phyloP scores from a whole-genome alignment of 1,284 basidiomycete species.

The Microbotryomycetes sp. region DNA sequence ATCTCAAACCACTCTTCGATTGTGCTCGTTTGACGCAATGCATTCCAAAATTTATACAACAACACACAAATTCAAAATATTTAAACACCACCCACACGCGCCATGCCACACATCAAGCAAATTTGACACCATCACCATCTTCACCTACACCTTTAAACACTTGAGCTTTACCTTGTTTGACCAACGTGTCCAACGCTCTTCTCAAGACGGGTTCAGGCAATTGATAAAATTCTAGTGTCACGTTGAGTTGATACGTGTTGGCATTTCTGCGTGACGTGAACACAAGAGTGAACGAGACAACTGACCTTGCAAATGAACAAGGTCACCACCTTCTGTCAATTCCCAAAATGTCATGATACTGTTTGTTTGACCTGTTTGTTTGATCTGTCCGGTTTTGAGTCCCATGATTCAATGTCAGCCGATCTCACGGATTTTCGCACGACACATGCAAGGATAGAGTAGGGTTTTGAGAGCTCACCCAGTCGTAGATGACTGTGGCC shows the following conservation, averaged over 20 bases:
- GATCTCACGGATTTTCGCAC: not conserved
- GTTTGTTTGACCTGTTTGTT: slow-evolving; percentile 48
- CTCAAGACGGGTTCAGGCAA: slow-evolving; percentile 46
- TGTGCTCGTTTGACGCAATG: too few species aligned
- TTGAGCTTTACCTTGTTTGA: slow-evolving; percentile 49
- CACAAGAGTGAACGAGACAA: not conserved
- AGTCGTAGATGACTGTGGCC: slow-evolving; percentile 49
- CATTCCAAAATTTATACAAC: too few species aligned
- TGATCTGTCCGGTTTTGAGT: slow-evolving; percentile 41
- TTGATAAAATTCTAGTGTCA: slow-evolving; percentile 46
- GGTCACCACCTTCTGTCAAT: slow-evolving; percentile 47
- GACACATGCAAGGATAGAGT: not conserved
- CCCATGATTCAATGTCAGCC: not conserved
- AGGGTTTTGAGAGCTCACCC: slow-evolving; percentile 42
- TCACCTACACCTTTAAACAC: slow-evolving; percentile 46
- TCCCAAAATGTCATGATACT: slow-evolving; percentile 53
- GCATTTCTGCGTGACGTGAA: too few species aligned
- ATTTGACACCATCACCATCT: slow-evolving; percentile 50
- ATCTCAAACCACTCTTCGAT: too few species aligned
- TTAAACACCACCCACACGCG: not conserved
- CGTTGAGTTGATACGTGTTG: not conserved
- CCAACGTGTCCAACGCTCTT: slow-evolving; percentile 46
- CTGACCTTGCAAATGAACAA: slow-evolving; percentile 43
- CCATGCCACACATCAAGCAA: slow-evolving; percentile 39
- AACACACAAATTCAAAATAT: too few species aligned